Base-by-base conservation (phyloP, 2,329 filamentous ascomycete species). In the Neofusicoccum cordaticola region DNA sequence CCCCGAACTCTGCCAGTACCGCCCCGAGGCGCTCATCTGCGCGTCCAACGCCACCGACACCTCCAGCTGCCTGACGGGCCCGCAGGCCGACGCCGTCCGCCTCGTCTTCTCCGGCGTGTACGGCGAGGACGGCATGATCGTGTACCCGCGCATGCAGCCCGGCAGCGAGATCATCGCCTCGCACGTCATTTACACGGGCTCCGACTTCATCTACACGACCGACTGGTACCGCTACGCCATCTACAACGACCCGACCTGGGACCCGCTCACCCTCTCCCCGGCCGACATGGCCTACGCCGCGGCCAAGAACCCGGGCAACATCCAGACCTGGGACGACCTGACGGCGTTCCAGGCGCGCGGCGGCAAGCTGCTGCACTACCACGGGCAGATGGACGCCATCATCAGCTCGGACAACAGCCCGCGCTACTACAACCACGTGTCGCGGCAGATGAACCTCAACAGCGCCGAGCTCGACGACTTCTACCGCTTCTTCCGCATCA, bases 401-500 rank as follows among this genome's bases (percentile, higher is more conserved):
- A 82, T 84, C 69, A 74, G 77, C 13, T 78, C 75, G 13, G 77
- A 78, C 12, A 82, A 80, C 68, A 80, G 77, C 12, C 76, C 78
- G 11, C 71, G 79, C 12, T 84, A 84, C 75, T 84, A 84, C 71
- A 73, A 82, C 52, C 75, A 82, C 51, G 79, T 83, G 3, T 72
- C 75, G 2, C n/a, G 71, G 31, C 82, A 79, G 0, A 82, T 84
- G 80, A 67, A 70, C 2, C 68, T 75, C 0, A 66, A 72, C 0
- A 57, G 71, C 1, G 53, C 66, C 0, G 66, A 77, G 62, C 69
- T 83, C 4, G 80, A 83, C 64, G 69, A 72, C 0, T 83, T 82
- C 66, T 81, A 83, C 67, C 79, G 84, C 53, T 81, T 78, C 71
- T 86, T 86, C 75, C 78, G 78, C 37, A 82, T 82, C 71, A 81